Base-by-base conservation (phyloP, 305 asterid species). In the Fraxinus ornus region DNA sequence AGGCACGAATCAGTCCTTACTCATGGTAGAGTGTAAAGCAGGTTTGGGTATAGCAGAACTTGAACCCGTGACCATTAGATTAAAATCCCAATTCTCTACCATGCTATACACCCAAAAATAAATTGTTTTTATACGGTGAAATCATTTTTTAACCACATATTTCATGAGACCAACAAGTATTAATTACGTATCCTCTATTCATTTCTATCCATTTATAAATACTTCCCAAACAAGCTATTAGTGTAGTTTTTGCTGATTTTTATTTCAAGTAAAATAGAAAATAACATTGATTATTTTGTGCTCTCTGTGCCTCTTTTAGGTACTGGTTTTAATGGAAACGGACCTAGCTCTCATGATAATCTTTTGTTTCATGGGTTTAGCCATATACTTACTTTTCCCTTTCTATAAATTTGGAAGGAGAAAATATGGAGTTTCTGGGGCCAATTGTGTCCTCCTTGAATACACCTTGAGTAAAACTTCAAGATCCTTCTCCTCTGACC, bases 211-310 rank as follows among this genome's bases (percentile, higher is more conserved):
- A 37, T 37, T 37, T 37, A 7, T 7, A 37, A 1, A 37, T 8
- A 37, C 9, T 37, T 37, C 44, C 44, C 44, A 37, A 37, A 37
- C 44, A 37, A 37, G 44, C 44, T 8, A 37, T 47, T 47, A 44
- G 24, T 68, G 36, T 24, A 24, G 68, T 76, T 78, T 77, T 7
- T 5, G 32, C 21, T 74, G 13, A 39, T 66, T 39, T 76, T 84
- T 37, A 73, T 87, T 83, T 77, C 72, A 60, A 81, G 72, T 66
- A 60, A 39, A 75, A 12, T 13, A 52, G 64, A 52, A 52, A 52
- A 52, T 52, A n/a, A 52, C 64, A 4, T 52, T 52, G 64, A 52
- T 52, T 52, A 13, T 52, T 52, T 22, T 17, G 7, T 52, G 55
- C 64, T 15, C n/a, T n/a, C 64, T 3, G 7, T 17, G 22, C 64